Conservation (phyloP, 2,329 filamentous ascomycete species). For the Venturia oleaginea region DNA sequence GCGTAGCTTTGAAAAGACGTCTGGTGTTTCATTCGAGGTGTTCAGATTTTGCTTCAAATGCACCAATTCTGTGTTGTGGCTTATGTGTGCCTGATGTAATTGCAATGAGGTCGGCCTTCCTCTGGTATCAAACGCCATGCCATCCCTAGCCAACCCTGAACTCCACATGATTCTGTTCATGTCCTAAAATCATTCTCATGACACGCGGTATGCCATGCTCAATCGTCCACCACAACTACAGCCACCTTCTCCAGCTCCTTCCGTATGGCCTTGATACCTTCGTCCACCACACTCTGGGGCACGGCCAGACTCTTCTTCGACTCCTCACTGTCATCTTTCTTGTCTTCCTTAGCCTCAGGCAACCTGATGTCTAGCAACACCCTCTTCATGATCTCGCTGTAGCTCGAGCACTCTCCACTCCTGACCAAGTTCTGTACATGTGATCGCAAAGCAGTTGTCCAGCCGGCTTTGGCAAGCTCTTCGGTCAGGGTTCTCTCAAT, state of each 20-base stretch:
- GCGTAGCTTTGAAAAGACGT: too few species aligned
- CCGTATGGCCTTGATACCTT: constrained; percentile 42
- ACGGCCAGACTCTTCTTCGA: constrained; percentile 36
- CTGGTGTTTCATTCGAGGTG: too few species aligned
- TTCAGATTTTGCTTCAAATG: neutral
- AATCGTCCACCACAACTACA: constrained; percentile 33
- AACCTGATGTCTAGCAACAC: constrained; percentile 30
- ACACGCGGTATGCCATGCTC: neutral
- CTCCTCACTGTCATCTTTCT: constrained; percentile 25
- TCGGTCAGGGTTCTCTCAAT: constrained; percentile 47
- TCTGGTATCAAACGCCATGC: neutral
- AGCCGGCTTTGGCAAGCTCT: constrained; percentile 48
- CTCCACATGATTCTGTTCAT: neutral
- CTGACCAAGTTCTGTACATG: constrained; percentile 49
- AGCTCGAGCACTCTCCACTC: constrained; percentile 47
- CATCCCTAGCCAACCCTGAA: neutral
- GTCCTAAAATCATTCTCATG: neutral
- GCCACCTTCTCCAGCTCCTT: constrained; percentile 44
- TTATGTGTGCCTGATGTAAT: neutral
- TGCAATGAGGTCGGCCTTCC: neutral
- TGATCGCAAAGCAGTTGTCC: constrained; percentile 46
- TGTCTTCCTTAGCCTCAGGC: constrained; percentile 21
- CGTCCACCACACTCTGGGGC: constrained; percentile 39
- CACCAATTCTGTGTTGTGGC: neutral
- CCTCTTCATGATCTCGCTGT: constrained; percentile 46